Evolutionary conservation across 768 basidiomycete genomes (phyloP), one percentile per base, ranked within the genome.

Genomic region (Omphalotus guepiniiformis): DNA sequence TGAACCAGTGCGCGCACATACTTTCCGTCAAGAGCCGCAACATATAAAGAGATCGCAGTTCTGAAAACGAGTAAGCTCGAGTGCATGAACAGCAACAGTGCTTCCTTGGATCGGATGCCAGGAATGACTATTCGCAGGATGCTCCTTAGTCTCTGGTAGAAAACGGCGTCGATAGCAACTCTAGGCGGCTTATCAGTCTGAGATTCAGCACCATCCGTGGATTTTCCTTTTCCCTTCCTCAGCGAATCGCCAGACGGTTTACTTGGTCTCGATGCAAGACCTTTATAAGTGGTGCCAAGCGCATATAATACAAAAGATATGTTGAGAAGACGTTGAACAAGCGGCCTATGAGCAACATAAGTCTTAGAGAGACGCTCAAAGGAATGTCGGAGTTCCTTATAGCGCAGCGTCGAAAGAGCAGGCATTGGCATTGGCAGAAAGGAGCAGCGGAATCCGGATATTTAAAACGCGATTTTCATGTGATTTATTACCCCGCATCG

Each of bases 21-120:
- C 88, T 80, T 85, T 64, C 95, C 95, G 60, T 98, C 95, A 39
- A 98, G 74, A 18, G 88, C 81, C 5, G 95, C 95, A 39, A 99
- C 93, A 59, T 96, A 97, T 15, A 99, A 71, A 13, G 91, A 94
- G 38, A 98, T 85, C 1, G 89, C 84, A 3, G 95, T 98, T 55
- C 95, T 72, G 54, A 90, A 86, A 12, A 98, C 74, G 45, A 99
- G 78, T 48, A 99, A 74, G 58, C 83, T 82, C 25, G 93, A 90
- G 66, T 98, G 94, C 75, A 91, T 86, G 37, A 83, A 67, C 13
- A 99, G 76, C 41, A 98, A 78, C 44, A 88, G 66, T 0, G 93
- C 91, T 64, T 97, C 94, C 55, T 92, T 90, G 6, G 88, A 91
- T 35, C 80, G 80, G 47, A 91, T 63, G 35, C 85, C 76, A 3